A percentile compares a stretch with the other conserved stretches of the same genome.
Evolutionary conservation across 257 asterid genomes (phyloP).

Genomic region (Knoxia roxburghii): DNA sequence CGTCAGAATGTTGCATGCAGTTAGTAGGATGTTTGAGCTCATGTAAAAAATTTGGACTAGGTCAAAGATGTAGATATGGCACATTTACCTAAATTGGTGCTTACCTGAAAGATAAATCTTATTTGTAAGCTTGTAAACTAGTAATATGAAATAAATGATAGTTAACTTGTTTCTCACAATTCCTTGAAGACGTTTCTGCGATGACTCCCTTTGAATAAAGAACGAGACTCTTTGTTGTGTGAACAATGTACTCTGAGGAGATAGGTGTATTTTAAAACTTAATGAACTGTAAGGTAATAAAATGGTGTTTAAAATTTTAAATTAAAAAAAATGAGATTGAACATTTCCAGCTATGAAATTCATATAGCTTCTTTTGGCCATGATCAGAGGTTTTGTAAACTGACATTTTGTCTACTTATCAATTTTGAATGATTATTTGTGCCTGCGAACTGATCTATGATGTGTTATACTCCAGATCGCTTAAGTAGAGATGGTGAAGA

Average conservation of each 20-base stretch:
- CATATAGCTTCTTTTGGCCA: no score
- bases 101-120: no score
- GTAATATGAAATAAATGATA: neutral
- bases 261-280: neutral
- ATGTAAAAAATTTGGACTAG: no score
- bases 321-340: neutral
- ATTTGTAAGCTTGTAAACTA: no score
- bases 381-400: neutral
- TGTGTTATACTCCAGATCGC: slow-evolving; percentile 21
- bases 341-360: neutral
- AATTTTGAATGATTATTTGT: neutral
- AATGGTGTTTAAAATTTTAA: neutral
- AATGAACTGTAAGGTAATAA: neutral
- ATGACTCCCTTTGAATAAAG: neutral
- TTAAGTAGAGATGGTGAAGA: slow-evolving; percentile 71
- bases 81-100: no score
- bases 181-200: neutral
- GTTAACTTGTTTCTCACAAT: neutral
- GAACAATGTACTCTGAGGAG: neutral
- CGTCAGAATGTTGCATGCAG: slow-evolving; percentile 5
- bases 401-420: neutral
- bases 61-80: no score
- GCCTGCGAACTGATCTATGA: neutral
- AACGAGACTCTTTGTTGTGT: neutral
- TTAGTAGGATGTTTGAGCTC: neutral